phyloP scores from a whole-genome alignment of 2,329 filamentous ascomycete genomes.

The Grosmannia penicillata region DNA sequence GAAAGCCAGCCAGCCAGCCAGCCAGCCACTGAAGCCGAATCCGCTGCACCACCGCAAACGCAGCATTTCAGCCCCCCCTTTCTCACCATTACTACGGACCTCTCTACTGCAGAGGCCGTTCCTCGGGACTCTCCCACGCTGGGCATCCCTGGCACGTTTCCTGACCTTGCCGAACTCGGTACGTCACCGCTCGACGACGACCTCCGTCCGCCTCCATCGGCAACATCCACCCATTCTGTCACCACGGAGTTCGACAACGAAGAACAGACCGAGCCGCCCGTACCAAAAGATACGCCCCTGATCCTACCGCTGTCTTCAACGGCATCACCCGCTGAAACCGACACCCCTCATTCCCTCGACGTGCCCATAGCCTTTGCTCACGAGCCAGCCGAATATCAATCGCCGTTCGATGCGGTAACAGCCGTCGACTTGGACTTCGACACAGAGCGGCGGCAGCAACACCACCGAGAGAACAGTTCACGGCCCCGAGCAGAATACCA shows the following conservation, averaged over 20 bases:
- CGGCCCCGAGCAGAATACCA: constrained; percentile 28
- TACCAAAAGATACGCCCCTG: constrained; percentile 13
- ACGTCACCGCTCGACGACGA: constrained; percentile 15
- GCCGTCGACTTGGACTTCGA: constrained; percentile 1
- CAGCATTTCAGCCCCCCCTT: background rate
- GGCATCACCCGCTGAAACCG: background rate
- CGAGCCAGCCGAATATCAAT: constrained; percentile 9
- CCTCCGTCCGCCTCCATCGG: constrained; percentile 32
- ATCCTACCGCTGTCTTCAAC: background rate
- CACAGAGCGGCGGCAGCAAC: background rate
- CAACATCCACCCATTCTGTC: constrained; percentile 42
- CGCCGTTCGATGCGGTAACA: constrained; percentile 9
- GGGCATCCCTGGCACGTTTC: constrained; percentile 50
- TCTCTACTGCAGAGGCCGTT: constrained; percentile 2
- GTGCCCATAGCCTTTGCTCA: background rate
- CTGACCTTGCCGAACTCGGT: constrained; percentile 17
- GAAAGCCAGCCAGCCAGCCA: too few relatives aligned
- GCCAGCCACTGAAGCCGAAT: background rate
- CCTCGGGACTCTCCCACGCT: constrained; percentile 46
- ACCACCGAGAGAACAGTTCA: background rate
- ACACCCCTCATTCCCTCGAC: background rate
- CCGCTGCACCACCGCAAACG: background rate
- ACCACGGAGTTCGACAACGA: constrained; percentile 63
- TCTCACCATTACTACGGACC: constrained; percentile 3
- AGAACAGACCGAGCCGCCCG: constrained; percentile 42